These are phyloP conservation scores for Medicago ruthenica DNA, from an alignment of 306 rosid genomes.

Conservation along the genomic window DNA sequence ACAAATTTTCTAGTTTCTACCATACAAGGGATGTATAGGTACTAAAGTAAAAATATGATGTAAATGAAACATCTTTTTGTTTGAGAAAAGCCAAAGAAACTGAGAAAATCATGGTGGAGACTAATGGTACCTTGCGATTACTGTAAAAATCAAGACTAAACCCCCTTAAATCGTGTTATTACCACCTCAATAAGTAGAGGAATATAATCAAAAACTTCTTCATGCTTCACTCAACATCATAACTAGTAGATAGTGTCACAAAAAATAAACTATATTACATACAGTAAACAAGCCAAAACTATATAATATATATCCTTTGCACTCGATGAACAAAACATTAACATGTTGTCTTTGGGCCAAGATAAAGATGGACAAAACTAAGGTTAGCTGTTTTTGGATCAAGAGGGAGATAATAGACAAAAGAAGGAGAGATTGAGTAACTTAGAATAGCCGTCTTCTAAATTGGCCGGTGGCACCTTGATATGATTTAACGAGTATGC, in stretches of 20 bases:
- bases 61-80: background rate
- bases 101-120: background rate
- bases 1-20: background rate
- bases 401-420: conserved; percentile 18
- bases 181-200: conserved; percentile 2
- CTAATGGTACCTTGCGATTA: conserved; percentile 20
- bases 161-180: conserved; percentile 18
- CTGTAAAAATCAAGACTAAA: conserved; percentile 28
- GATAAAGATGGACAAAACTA: conserved; percentile 26
- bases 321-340: conserved; percentile 35
- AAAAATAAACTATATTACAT: conserved; percentile 43
- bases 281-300: conserved; percentile 37
- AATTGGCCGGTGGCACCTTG: conserved; percentile 76
- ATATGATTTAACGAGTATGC: conserved; percentile 74
- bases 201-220: conserved; percentile 37
- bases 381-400: conserved; percentile 41
- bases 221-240: conserved; percentile 41
- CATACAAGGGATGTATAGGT: background rate
- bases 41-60: background rate
- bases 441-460: conserved; percentile 57
- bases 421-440: background rate
- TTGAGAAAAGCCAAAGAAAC: background rate
- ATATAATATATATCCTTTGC: conserved; percentile 18
- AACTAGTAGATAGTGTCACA: conserved; percentile 29
- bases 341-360: conserved; percentile 29